phyloP scores from a whole-genome alignment of 176 grass and related monocot genomes.

The Zea luxurians region DNA sequence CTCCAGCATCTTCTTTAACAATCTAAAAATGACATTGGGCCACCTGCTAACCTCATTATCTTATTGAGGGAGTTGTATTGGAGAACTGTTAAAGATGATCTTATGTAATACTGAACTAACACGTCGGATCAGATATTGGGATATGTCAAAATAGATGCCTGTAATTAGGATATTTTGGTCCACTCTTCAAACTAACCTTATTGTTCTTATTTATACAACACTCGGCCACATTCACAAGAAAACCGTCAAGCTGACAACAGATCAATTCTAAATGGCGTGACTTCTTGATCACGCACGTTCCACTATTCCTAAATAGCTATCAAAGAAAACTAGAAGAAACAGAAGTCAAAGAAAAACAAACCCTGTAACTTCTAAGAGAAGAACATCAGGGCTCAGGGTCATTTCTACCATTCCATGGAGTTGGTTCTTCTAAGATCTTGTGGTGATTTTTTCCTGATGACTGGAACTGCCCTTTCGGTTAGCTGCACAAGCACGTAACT shows the following conservation, averaged over 20 bases:
- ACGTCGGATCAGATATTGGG: background rate
- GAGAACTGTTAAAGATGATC: too few relatives aligned
- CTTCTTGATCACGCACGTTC: constrained; percentile 42
- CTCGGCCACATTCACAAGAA: constrained; percentile 16
- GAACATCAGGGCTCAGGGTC: constrained; percentile 29
- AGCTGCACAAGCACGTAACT: constrained; percentile 53
- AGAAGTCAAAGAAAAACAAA: constrained; percentile 33
- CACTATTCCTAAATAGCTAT: constrained; percentile 30
- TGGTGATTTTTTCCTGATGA: constrained; percentile 52
- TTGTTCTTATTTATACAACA: constrained; percentile 48
- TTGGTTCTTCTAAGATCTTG: constrained; percentile 62
- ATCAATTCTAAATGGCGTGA: constrained; percentile 37
- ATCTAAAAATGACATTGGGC: too few relatives aligned
- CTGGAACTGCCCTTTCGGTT: constrained; percentile 56
- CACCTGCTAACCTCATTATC: too few relatives aligned
- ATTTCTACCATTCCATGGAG: constrained; percentile 79
- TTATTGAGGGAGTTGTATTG: too few relatives aligned
- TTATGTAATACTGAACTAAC: background rate
- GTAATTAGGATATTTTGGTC: constrained; percentile 23
- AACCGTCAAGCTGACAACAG: constrained; percentile 24
- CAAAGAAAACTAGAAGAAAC: constrained; percentile 30
- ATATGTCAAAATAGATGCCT: constrained; percentile 12
- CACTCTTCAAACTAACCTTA: constrained; percentile 32
- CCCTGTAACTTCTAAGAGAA: constrained; percentile 34
- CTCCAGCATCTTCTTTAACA: too few relatives aligned